phyloP scores from a whole-genome alignment of 306 rosid species.

The Gastrolobium villosum region DNA sequence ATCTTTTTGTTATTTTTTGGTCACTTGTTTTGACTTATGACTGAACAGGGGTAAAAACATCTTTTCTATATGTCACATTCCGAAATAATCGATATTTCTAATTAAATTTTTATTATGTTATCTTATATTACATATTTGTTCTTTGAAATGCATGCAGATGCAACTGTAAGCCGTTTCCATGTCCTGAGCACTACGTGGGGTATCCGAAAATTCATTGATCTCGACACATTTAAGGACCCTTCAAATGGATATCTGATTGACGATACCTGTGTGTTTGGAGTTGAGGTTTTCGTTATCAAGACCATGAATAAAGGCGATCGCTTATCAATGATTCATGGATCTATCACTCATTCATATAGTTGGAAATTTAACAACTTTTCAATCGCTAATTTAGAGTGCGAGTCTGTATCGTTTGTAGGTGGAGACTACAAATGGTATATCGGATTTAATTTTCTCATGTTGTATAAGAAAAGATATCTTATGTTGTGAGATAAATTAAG shows the following conservation, averaged over 20 bases:
- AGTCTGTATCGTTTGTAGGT: slow-evolving; percentile 38
- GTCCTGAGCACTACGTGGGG: slow-evolving; percentile 50
- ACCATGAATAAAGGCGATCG: slow-evolving; percentile 21
- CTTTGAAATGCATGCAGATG: slow-evolving; percentile 34
- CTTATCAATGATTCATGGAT: slow-evolving; percentile 37
- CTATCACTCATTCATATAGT: slow-evolving; percentile 7
- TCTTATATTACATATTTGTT: background rate
- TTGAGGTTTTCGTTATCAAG: slow-evolving; percentile 47
- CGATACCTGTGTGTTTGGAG: slow-evolving; percentile 56
- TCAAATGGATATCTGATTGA: slow-evolving; percentile 50
- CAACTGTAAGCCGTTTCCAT: slow-evolving; percentile 41
- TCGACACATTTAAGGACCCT: slow-evolving; percentile 43
- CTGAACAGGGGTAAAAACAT: background rate
- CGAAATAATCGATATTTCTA: background rate
- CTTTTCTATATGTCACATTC: background rate
- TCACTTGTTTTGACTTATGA: background rate
- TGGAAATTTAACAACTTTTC: slow-evolving; percentile 49
- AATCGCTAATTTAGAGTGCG: background rate
- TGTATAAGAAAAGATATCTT: no score
- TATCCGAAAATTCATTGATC: slow-evolving; percentile 44
- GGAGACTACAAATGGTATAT: slow-evolving; percentile 58
- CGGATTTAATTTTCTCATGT: no score
- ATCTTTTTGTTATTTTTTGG: no score
- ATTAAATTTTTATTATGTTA: background rate
- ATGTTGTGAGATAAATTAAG: no score